These are phyloP conservation scores for Apiotrichum brassicae DNA, from an alignment of 1,284 basidiomycete genomes.

Conservation along the genomic window DNA sequence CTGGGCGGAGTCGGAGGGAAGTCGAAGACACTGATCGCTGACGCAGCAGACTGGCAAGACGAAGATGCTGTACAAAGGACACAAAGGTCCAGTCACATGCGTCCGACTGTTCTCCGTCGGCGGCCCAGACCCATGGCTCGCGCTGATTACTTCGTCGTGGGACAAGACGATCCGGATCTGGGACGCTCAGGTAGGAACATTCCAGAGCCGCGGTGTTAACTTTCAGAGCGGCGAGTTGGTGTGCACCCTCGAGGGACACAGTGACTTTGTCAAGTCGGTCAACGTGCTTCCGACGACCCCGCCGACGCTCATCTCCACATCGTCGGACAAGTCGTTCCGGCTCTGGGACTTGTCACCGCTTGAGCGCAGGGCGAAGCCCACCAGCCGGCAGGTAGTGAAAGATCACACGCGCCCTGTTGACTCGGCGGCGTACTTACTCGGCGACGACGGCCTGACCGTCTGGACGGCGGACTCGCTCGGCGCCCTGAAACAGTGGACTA, in stretches of 20 bases:
- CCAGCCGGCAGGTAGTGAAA: constrained; percentile 49
- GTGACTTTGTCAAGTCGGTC: constrained; percentile 79
- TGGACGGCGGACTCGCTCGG: constrained; percentile 85
- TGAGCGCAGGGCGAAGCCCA: constrained; percentile 55
- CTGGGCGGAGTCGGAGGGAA: too few relatives aligned
- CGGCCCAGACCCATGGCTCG: constrained; percentile 12
- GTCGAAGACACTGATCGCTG: not conserved
- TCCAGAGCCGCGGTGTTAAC: not conserved
- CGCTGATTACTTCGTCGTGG: constrained; percentile 80
- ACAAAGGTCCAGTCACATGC: constrained; percentile 77
- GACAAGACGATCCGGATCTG: constrained; percentile 82
- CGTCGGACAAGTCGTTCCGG: constrained; percentile 83
- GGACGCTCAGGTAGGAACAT: constrained; percentile 59
- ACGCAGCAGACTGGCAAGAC: constrained; percentile 69
- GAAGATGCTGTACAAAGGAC: constrained; percentile 66
- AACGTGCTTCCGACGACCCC: constrained; percentile 56
- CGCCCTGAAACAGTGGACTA: constrained; percentile 54
- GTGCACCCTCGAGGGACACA: constrained; percentile 68
- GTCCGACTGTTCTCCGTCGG: constrained; percentile 57
- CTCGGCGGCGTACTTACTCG: constrained; percentile 42
- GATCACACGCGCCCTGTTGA: constrained; percentile 27
- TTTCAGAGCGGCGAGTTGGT: constrained; percentile 60
- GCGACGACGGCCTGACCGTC: constrained; percentile 41
- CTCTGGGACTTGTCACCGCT: constrained; percentile 61
- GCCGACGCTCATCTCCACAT: constrained; percentile 69